Conservation (phyloP, 495 filamentous ascomycete genomes). For the Penicillium silybi region DNA sequence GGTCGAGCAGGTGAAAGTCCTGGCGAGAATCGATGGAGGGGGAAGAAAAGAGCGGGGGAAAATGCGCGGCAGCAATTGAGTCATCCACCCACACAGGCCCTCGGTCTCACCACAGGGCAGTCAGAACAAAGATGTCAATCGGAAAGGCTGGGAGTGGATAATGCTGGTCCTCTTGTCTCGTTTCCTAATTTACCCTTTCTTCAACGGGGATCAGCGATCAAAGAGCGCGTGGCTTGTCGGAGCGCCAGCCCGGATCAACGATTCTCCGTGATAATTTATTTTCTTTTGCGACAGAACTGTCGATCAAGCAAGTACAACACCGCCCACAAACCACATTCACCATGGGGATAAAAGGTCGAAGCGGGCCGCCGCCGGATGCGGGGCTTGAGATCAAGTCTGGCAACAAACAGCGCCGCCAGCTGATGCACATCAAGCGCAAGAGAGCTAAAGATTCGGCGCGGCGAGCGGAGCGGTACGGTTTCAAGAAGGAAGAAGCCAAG, state of each 20-base stretch:
- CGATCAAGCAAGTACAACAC: neutral
- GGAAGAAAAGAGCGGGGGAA: slow-evolving; percentile 36
- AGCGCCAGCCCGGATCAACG: slow-evolving; percentile 16
- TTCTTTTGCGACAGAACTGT: slow-evolving; percentile 11
- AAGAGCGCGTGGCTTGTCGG: slow-evolving; percentile 4
- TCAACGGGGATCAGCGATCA: slow-evolving; percentile 11
- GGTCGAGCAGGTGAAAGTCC: slow-evolving; percentile 23
- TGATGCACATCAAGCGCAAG: slow-evolving; percentile 74
- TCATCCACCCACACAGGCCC: slow-evolving; percentile 40
- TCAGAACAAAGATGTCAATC: slow-evolving; percentile 3
- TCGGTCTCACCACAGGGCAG: slow-evolving; percentile 16
- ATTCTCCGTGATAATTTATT: slow-evolving; percentile 30
- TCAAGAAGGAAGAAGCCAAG: slow-evolving; percentile 79
- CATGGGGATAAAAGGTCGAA: slow-evolving; percentile 24
- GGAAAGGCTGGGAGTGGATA: slow-evolving; percentile 2
- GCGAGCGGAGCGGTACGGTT: slow-evolving; percentile 69
- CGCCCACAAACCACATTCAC: slow-evolving; percentile 4
- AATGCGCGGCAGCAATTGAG: slow-evolving; percentile 41
- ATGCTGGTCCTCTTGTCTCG: slow-evolving; percentile 7
- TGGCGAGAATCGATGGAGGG: slow-evolving; percentile 27
- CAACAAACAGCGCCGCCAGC: slow-evolving; percentile 75
- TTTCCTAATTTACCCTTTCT: neutral
- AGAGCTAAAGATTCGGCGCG: slow-evolving; percentile 64
- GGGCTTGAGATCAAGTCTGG: slow-evolving; percentile 20
- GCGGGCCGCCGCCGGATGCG: slow-evolving; percentile 27